A percentile compares a stretch with the other conserved stretches of the same genome.
These are phyloP conservation scores for Luffa acutangula DNA, from an alignment of 306 rosid species.

Conservation along the genomic window DNA sequence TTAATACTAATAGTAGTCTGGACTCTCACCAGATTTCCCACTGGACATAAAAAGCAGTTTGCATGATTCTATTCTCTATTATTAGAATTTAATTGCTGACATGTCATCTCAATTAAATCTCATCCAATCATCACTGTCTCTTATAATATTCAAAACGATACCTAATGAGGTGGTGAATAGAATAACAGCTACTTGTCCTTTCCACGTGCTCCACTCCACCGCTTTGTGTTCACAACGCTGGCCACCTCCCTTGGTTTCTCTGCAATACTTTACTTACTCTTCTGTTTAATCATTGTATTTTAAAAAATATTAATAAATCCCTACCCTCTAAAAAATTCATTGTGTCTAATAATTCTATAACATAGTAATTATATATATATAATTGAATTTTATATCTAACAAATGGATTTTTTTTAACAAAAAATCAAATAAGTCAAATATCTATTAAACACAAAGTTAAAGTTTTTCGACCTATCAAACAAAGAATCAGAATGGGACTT, in stretches of 20 bases:
- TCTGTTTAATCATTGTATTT: no score
- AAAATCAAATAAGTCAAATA: no score
- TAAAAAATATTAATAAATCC: neutral
- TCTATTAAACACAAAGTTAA: no score
- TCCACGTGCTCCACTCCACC: neutral
- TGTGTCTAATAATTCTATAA: no score
- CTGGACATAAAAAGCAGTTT: neutral
- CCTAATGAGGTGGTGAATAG: neutral
- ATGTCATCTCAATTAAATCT: neutral
- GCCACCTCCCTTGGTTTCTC: neutral
- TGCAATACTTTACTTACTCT: neutral
- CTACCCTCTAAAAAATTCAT: no score
- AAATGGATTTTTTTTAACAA: no score
- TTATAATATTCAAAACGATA: neutral
- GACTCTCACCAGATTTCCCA: neutral
- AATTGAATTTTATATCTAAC: no score
- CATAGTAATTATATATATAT: no score
- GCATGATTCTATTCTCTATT: neutral
- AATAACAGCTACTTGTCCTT: neutral
- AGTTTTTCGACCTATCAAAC: no score
- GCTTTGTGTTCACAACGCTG: neutral
- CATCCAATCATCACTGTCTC: neutral
- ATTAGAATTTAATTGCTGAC: neutral
- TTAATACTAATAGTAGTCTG: neutral
- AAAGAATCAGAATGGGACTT: no score